phyloP scores from a whole-genome alignment of 1,139 yeast genomes.

The Pichia sorboxylosa region DNA sequence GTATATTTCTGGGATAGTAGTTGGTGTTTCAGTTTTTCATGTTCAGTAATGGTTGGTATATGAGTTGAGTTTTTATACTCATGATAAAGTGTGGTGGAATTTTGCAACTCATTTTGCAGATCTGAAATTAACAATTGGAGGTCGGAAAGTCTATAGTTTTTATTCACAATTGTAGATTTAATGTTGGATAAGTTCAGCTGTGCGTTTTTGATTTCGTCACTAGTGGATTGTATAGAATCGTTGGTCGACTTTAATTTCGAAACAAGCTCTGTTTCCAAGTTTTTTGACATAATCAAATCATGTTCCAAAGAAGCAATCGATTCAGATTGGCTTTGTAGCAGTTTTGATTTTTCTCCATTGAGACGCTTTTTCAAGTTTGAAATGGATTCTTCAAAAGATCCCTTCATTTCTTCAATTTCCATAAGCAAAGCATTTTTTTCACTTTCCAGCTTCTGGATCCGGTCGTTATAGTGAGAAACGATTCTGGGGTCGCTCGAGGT shows the following conservation, averaged over 20 bases:
- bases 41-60: neutral
- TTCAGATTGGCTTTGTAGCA: neutral
- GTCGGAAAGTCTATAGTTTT: slow-evolving; percentile 2
- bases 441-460: slow-evolving; percentile 1
- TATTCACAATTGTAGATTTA: neutral
- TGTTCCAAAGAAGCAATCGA: neutral
- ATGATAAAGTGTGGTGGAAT: slow-evolving; percentile 2
- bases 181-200: too few species aligned
- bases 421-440: slow-evolving; percentile 1
- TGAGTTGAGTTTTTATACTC: slow-evolving; percentile 7
- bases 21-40: neutral
- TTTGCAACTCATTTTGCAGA: slow-evolving; percentile 3
- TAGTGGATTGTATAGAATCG: too few species aligned
- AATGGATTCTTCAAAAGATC: neutral
- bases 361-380: neutral
- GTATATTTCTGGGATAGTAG: slow-evolving; percentile 4
- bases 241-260: neutral
- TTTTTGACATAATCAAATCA: neutral
- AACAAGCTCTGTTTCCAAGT: neutral
- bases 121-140: slow-evolving; percentile 4
- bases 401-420: slow-evolving; percentile 5
- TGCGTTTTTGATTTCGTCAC: too few species aligned
- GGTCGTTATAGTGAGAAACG: neutral
- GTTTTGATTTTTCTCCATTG: neutral
- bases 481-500: slow-evolving; percentile 4